Evolutionary conservation across 176 grass and related monocot species (phyloP), one percentile per base, ranked within the genome.

Genomic region (Rhynchospora tenuis): DNA sequence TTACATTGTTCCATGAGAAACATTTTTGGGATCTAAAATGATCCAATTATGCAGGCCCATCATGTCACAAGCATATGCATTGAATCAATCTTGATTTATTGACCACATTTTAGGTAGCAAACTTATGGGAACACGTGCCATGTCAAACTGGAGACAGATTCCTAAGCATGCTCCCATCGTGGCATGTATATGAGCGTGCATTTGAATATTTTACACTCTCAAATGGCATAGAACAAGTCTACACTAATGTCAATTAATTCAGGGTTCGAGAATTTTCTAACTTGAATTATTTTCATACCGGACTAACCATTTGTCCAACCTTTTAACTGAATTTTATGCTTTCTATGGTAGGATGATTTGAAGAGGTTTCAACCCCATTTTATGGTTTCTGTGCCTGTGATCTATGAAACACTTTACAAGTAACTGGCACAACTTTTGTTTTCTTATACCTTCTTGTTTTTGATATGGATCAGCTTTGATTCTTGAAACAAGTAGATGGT

Each of bases 331-430:
- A 82, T 59, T 73, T 74, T 61, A 78, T 90, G 75, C 81, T 87
- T 77, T 85, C 87, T 84, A 87, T 86, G 54, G 63, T 92, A 97
- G 94, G 87, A 94, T 84, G 94, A 97, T 92, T 92, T 97, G 90
- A 87, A 97, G 84, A 80, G 28, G 2, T 89, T 92, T 80, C 92
- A 92, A 91, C 92, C 92, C 51, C 92, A 92, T 1, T 97, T 87
- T 56, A 69, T 97, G 47, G 70, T 97, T 87, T 97, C 92, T 47
- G 92, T 97, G 28, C 94, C 92, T 56, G 56, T 94, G 88, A 88
- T 97, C 22, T 97, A 91, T 87, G 94, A 97, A 86, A 97, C 92
- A 58, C 86, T 97, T 61, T 94, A 97, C 88, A 94, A 90, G 92
- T 97, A 69, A 66, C 73, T 66, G 15, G 27, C 64, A 38, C 28